A percentile compares a stretch with the other conserved stretches of the same genome.
Conservation (phyloP, 1,284 basidiomycete genomes). For the Puccinia triticina region DNA sequence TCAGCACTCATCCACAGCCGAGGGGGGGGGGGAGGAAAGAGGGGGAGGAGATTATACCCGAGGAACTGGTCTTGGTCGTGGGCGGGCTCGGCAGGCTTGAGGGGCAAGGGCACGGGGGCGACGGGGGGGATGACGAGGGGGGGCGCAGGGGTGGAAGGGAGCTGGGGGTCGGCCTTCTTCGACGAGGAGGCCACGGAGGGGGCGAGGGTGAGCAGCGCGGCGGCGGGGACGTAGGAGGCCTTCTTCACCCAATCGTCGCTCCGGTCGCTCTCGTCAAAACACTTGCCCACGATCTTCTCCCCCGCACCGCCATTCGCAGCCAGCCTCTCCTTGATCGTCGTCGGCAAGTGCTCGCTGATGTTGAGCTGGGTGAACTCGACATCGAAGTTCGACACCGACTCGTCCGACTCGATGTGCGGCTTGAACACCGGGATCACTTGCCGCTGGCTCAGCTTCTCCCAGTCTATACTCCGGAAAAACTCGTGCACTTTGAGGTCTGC, state of each 20-base stretch:
- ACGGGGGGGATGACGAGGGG: neutral
- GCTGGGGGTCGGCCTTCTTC: neutral
- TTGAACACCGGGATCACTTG: conserved; percentile 97
- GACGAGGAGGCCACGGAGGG: neutral
- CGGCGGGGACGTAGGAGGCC: conserved; percentile 18
- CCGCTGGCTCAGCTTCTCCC: conserved; percentile 80
- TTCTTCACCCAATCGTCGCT: conserved; percentile 48
- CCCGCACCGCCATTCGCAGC: neutral
- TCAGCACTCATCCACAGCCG: neutral
- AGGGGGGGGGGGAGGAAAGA: neutral
- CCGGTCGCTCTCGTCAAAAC: conserved; percentile 48
- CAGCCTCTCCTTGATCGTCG: conserved; percentile 55
- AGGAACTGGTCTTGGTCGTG: conserved; percentile 46
- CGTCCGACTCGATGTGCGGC: conserved; percentile 95
- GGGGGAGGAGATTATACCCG: conserved; percentile 23
- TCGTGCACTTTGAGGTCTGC: conserved; percentile 93
- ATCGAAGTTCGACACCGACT: conserved; percentile 96
- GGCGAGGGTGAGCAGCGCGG: neutral
- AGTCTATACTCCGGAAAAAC: conserved; percentile 92
- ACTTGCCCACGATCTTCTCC: neutral
- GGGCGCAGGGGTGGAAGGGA: neutral
- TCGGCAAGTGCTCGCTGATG: conserved; percentile 65
- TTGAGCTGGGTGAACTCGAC: conserved; percentile 93
- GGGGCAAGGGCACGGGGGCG: neutral
- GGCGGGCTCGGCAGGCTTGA: neutral